Evolutionary conservation across 495 filamentous ascomycete species (phyloP), one percentile per base, ranked within the genome.

Genomic region (Xylaria castorea): DNA sequence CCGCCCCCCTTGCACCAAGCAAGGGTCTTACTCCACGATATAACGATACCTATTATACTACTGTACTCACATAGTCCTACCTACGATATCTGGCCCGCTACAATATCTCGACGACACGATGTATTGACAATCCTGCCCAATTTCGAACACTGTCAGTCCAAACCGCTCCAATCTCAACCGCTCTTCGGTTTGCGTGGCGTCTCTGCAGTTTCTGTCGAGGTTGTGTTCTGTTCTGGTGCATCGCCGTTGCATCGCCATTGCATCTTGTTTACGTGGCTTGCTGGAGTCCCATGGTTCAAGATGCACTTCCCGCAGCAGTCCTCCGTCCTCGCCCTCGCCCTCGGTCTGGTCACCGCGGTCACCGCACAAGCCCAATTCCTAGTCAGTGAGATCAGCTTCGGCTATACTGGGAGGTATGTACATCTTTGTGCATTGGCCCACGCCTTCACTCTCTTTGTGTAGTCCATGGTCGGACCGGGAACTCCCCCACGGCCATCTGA

Each of bases 361-460:
- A 30, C 70, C 25, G 90, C 90, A 46, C 88, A 92, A 74, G 88
- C 87, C 53, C 83, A 87, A 57, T 87, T 86, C 74, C 85, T 89
- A 27, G 81, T 86, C 70, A 87, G 81, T 64, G 87, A 91, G 82
- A 81, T 90, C 86, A 95, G 92, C 79, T 97, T 97, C 79, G 94
- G 94, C 25, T 88, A 92, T 76, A 87, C 87, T 66, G 81, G 83
- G 63, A 90, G 86, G 91, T 93, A 84, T 70, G 85, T 76, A 58
- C 25, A 68, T 38, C 7, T 18, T 22, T 5, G 20, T 22, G 30
- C 58, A 61, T 61, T 5, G 34, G 34, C 18, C n/a, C 8, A 11
- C 9, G 32, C 9, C 58, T 38, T 38, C 27, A 2, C 53, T 32
- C 25, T 36, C 48, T 38, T 32, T 22, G 27, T 34, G 9, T 42